phyloP scores from a whole-genome alignment of 352 stramenopile genomes.

The Vaucheria bursata region DNA sequence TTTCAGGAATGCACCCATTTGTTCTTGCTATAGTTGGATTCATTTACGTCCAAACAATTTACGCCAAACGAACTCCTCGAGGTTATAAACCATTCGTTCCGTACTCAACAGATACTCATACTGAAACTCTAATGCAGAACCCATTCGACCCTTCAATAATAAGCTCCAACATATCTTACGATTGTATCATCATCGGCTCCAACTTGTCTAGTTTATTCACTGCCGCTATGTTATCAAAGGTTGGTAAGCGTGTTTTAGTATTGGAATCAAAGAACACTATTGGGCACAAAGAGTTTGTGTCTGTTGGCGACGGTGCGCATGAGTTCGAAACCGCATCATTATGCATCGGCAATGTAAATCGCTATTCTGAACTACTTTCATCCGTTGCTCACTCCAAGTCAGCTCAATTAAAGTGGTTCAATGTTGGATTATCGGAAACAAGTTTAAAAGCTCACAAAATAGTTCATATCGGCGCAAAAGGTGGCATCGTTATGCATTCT shows the following conservation, averaged over 20 bases:
- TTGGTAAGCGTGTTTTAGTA: constrained; percentile 28
- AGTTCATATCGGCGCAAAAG: background rate
- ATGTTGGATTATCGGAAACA: background rate
- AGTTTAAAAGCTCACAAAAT: background rate
- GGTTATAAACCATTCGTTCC: background rate
- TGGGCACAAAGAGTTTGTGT: constrained; percentile 14
- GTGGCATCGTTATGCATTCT: constrained; percentile 1
- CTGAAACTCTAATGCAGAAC: background rate
- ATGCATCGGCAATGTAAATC: background rate
- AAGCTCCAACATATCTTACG: constrained; percentile 11
- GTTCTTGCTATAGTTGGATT: constrained; percentile 9
- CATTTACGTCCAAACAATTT: background rate
- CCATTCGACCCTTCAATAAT: constrained; percentile 3
- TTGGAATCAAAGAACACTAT: constrained; percentile 14
- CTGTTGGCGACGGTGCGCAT: constrained; percentile 9
- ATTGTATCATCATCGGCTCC: constrained; percentile 34
- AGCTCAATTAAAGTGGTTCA: background rate
- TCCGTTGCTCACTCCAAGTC: background rate
- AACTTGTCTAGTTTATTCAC: constrained; percentile 14
- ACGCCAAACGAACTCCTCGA: constrained; percentile 11
- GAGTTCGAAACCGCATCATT: constrained; percentile 28
- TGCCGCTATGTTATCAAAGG: constrained; percentile 20
- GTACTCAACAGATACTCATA: too few relatives aligned
- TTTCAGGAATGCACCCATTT: constrained; percentile 34
- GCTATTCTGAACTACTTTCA: background rate